These are phyloP conservation scores for Cutaneotrichosporon sp. DNA, from an alignment of 1,284 basidiomycete species.

Conservation along the genomic window DNA sequence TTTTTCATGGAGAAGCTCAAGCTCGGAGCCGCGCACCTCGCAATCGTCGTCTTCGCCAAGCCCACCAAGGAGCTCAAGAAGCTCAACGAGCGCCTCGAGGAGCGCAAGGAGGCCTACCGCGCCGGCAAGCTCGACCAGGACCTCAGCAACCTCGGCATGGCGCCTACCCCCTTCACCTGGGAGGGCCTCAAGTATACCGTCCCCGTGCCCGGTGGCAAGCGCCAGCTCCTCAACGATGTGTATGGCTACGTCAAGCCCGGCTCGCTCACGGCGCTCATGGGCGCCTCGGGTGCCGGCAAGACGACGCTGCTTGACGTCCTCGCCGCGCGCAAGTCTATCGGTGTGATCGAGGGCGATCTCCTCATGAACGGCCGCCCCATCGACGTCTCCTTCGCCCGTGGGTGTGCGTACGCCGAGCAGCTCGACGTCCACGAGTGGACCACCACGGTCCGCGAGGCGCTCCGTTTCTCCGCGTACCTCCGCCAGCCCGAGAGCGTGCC, in stretches of 20 bases:
- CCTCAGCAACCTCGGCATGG: slow-evolving; percentile 47
- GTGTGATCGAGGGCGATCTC: slow-evolving; percentile 58
- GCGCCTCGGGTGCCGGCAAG: slow-evolving; percentile 61
- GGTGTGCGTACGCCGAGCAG: slow-evolving; percentile 60
- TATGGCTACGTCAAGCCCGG: slow-evolving; percentile 62
- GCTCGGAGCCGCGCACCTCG: slow-evolving; percentile 42
- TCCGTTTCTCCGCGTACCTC: slow-evolving; percentile 62
- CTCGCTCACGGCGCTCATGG: slow-evolving; percentile 63
- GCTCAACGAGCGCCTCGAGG: slow-evolving; percentile 64
- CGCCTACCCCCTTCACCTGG: slow-evolving; percentile 56
- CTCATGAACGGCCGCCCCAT: slow-evolving; percentile 59
- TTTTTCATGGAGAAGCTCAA: slow-evolving; percentile 49
- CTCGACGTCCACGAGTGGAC: slow-evolving; percentile 82
- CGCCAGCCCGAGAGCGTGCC: slow-evolving; percentile 59
- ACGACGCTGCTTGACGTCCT: slow-evolving; percentile 60
- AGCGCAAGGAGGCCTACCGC: slow-evolving; percentile 58
- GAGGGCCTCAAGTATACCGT: slow-evolving; percentile 56
- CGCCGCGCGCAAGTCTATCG: slow-evolving; percentile 59
- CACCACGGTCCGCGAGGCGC: slow-evolving; percentile 64
- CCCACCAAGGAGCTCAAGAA: slow-evolving; percentile 68
- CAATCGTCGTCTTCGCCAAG: slow-evolving; percentile 67
- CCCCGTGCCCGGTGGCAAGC: slow-evolving; percentile 58
- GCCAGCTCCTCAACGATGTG: slow-evolving; percentile 58
- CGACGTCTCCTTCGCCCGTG: slow-evolving; percentile 55
- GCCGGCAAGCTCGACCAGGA: slow-evolving; percentile 52